Percentiles rank a stretch among this genome's conserved stretches.
phyloP scores from a whole-genome alignment of 2,329 filamentous ascomycete genomes.

The Orbilia blumenaviensis region DNA sequence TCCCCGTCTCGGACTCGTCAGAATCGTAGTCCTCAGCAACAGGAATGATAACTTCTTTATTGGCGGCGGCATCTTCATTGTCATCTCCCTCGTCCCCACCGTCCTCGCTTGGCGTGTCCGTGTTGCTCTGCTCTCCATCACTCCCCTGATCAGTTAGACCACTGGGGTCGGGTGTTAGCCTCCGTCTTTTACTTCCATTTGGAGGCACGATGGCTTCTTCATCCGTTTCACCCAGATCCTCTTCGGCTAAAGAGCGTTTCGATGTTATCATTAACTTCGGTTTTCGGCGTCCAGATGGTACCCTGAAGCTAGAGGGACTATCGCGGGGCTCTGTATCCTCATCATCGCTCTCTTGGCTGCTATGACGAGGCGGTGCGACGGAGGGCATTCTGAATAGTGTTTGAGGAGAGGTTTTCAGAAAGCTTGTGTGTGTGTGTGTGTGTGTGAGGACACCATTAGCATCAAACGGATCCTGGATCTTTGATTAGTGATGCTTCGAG shows the following conservation, averaged over 20 bases:
- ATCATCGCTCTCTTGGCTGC: not conserved
- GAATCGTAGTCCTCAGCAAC: constrained; percentile 52
- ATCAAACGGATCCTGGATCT: too few relatives aligned
- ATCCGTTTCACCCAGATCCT: not conserved
- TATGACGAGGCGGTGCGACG: constrained; percentile 4
- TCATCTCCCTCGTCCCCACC: not conserved
- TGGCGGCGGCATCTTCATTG: not conserved
- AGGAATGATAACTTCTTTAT: constrained; percentile 39
- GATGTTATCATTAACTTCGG: constrained; percentile 36
- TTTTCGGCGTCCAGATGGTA: not conserved
- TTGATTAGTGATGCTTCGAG: too few relatives aligned
- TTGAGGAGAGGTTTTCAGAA: not conserved
- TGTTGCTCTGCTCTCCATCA: not conserved
- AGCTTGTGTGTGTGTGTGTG: too few relatives aligned
- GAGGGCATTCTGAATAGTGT: constrained; percentile 10
- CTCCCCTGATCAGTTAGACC: not conserved
- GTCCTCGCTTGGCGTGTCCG: not conserved
- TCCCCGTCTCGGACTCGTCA: constrained; percentile 41
- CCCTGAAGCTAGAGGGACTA: not conserved
- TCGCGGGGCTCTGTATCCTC: not conserved
- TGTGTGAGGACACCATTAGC: not conserved
- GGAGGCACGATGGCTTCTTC: not conserved
- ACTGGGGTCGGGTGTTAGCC: constrained; percentile 19
- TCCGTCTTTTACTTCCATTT: constrained; percentile 34
- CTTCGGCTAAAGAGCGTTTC: not conserved